Evolutionary conservation across 2,329 filamentous ascomycete genomes (phyloP).

Genomic region (Colletotrichum brevisporum): DNA sequence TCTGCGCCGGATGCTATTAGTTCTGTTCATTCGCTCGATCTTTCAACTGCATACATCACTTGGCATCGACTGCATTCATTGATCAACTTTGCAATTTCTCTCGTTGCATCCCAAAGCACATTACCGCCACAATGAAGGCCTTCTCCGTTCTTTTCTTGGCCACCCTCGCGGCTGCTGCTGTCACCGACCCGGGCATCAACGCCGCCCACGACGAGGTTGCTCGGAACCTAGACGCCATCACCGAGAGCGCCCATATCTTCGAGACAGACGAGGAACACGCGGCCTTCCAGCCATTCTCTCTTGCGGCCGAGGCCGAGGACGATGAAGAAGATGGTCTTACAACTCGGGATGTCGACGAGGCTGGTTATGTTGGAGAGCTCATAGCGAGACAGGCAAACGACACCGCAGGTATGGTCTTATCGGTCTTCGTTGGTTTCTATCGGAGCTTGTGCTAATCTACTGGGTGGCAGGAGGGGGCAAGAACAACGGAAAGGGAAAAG

Average conservation of each 20-base stretch:
- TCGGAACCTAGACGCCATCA: conserved; percentile 6
- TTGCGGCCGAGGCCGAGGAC: neutral
- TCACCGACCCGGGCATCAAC: conserved; percentile 12
- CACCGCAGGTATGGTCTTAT: conserved; percentile 4
- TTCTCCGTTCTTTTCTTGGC: conserved; percentile 30
- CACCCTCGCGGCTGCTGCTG: conserved; percentile 23
- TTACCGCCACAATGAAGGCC: conserved; percentile 21
- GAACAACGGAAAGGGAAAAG: conserved; percentile 7
- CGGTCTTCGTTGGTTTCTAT: neutral
- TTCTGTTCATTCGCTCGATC: conserved; percentile 4
- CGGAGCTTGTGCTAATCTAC: neutral
- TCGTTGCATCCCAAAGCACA: neutral
- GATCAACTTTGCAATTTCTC: neutral
- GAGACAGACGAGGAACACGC: conserved; percentile 25
- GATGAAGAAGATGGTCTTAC: conserved; percentile 14
- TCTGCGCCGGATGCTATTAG: conserved; percentile 21
- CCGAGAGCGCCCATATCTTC: neutral
- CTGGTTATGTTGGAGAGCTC: neutral
- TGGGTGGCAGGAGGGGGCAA: neutral
- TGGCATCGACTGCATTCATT: neutral
- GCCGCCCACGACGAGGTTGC: conserved; percentile 12
- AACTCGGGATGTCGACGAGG: neutral
- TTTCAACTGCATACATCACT: neutral
- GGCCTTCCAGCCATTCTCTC: neutral
- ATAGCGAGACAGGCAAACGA: conserved; percentile 4